A percentile compares a stretch with the other conserved stretches of the same genome.
These are phyloP conservation scores for Pseudogymnoascus sp. DNA, from an alignment of 2,329 filamentous ascomycete genomes.

Conservation along the genomic window DNA sequence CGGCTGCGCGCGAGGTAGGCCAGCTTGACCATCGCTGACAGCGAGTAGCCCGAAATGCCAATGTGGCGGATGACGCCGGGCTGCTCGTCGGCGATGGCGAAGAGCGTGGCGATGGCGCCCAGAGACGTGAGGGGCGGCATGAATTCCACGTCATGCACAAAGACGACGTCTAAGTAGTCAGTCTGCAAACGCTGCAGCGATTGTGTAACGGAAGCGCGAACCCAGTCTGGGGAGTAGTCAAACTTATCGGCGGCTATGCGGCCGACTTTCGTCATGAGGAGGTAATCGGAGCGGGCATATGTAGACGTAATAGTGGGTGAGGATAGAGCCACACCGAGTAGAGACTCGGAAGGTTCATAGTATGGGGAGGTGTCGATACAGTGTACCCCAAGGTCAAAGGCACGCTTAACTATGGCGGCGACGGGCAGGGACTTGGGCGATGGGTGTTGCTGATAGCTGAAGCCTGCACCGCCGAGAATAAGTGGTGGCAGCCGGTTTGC, in stretches of 20 bases:
- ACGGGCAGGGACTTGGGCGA: conserved; percentile 65
- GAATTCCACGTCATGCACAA: conserved; percentile 77
- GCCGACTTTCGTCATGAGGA: conserved; percentile 70
- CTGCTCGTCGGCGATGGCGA: conserved; percentile 64
- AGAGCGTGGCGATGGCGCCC: conserved; percentile 61
- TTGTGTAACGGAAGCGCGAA: conserved; percentile 57
- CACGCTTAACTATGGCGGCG: conserved; percentile 60
- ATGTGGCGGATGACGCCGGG: conserved; percentile 66
- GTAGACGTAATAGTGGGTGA: conserved; percentile 24
- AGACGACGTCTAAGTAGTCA: conserved; percentile 67
- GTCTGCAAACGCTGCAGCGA: conserved; percentile 60
- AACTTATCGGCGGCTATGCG: conserved; percentile 59
- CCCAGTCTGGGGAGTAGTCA: conserved; percentile 63
- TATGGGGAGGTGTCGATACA: conserved; percentile 87
- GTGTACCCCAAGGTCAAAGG: conserved; percentile 62
- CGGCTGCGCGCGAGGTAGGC: conserved; percentile 64
- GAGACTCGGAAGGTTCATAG: conserved; percentile 76
- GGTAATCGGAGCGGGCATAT: conserved; percentile 46
- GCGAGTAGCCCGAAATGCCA: conserved; percentile 86
- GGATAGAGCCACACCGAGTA: conserved; percentile 61
- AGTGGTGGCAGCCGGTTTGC: conserved; percentile 58
- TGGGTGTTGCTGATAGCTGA: conserved; percentile 76
- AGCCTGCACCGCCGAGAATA: conserved; percentile 77
- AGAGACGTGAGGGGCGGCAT: conserved; percentile 60
- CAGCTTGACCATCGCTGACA: conserved; percentile 63